Conservation (phyloP, 495 filamentous ascomycete species). For the Opeltia flavorubescens region DNA sequence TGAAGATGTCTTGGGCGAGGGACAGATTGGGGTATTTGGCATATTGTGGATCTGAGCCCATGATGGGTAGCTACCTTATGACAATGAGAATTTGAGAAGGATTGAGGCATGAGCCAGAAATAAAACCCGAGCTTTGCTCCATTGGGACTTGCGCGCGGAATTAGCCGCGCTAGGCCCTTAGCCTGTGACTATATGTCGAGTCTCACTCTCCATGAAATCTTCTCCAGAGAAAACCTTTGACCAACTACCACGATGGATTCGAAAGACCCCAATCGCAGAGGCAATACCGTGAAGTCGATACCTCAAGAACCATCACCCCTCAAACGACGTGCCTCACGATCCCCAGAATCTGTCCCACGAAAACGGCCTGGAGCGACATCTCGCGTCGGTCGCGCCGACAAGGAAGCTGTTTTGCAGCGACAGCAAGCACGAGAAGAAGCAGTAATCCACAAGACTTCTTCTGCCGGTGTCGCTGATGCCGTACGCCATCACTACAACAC, state of each 20-base stretch:
- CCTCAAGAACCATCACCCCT: too few relatives aligned
- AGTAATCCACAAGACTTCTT: slow-evolving; percentile 29
- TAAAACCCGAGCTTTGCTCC: too few relatives aligned
- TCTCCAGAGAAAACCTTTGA: too few relatives aligned
- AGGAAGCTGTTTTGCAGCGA: slow-evolving; percentile 52
- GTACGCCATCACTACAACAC: slow-evolving; percentile 91
- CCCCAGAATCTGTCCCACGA: slow-evolving; percentile 42
- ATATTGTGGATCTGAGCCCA: slow-evolving; percentile 97
- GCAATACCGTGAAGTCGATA: too few relatives aligned
- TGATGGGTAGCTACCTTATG: slow-evolving; percentile 41
- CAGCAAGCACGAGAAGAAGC: slow-evolving; percentile 44
- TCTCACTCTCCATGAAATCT: too few relatives aligned
- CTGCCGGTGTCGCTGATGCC: slow-evolving; percentile 60
- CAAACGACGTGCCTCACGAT: background rate
- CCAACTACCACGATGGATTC: too few relatives aligned
- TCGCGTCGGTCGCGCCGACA: slow-evolving; percentile 56
- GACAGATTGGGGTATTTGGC: slow-evolving; percentile 85
- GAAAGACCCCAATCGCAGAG: too few relatives aligned
- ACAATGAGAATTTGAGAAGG: too few relatives aligned
- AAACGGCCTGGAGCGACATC: slow-evolving; percentile 79
- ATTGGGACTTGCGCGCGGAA: too few relatives aligned
- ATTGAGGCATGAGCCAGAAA: too few relatives aligned
- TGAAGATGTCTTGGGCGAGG: slow-evolving; percentile 94
- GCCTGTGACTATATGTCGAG: too few relatives aligned
- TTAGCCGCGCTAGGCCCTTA: too few relatives aligned